Evolutionary conservation across 2,329 filamentous ascomycete genomes (phyloP).

Genomic region (Fusarium albidum): DNA sequence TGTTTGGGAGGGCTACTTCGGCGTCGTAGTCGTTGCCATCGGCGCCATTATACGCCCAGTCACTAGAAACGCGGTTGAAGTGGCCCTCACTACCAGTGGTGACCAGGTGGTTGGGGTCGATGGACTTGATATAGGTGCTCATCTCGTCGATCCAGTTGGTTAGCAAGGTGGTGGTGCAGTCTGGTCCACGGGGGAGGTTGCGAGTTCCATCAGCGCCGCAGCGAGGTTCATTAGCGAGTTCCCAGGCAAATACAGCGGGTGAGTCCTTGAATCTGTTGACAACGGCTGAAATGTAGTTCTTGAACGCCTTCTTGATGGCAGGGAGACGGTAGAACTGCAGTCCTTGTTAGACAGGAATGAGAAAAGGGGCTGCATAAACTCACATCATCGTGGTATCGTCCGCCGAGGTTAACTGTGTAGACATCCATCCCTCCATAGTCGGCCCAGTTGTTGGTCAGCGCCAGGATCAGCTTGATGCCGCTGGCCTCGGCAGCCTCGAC

Average conservation of each 20-base stretch:
- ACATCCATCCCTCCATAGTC: constrained; percentile 69
- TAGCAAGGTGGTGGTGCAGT: constrained; percentile 53
- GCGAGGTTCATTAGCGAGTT: constrained; percentile 69
- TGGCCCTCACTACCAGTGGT: constrained; percentile 68
- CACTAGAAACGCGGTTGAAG: constrained; percentile 54
- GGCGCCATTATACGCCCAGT: constrained; percentile 55
- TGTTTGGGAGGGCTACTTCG: constrained; percentile 52
- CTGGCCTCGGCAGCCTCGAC: constrained; percentile 57
- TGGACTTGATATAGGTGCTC: constrained; percentile 60
- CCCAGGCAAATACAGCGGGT: constrained; percentile 71
- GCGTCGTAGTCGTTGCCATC: constrained; percentile 64
- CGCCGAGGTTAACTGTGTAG: constrained; percentile 63
- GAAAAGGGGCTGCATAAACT: not conserved
- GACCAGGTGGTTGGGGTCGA: constrained; percentile 62
- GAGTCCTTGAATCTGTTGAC: constrained; percentile 67
- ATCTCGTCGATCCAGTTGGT: constrained; percentile 62
- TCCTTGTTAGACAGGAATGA: not conserved
- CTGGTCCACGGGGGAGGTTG: constrained; percentile 52
- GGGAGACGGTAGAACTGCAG: constrained; percentile 58
- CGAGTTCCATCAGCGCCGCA: constrained; percentile 56
- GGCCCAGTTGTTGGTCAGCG: constrained; percentile 66
- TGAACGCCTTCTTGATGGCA: constrained; percentile 60
- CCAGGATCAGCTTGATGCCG: constrained; percentile 61
- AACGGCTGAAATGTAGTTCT: constrained; percentile 66
- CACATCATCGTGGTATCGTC: constrained; percentile 52